Conservation (phyloP, 169 alveolate species). For the Cryptosporidium bovis region DNA sequence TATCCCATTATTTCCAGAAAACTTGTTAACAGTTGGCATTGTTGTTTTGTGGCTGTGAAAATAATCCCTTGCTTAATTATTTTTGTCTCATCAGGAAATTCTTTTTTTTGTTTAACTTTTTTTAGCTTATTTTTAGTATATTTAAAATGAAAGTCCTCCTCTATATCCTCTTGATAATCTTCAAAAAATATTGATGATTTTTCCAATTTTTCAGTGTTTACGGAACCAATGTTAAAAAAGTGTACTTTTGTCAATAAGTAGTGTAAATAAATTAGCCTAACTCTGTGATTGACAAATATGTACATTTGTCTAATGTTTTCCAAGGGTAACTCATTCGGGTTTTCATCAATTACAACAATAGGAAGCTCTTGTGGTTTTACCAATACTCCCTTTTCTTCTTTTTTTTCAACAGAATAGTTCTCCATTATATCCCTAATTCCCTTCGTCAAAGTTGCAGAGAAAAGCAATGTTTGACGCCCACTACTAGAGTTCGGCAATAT, state of each 20-base stretch:
- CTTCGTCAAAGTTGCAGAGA: conserved; percentile 97
- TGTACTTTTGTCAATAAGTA: conserved; percentile 26
- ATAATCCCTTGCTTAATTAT: conserved; percentile 87
- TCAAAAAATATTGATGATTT: conserved; percentile 21
- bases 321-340: conserved; percentile 52
- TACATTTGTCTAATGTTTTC: conserved; percentile 64
- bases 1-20: conserved; percentile 91
- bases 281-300: conserved; percentile 48
- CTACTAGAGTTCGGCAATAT: conserved; percentile 80
- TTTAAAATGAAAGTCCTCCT: conserved; percentile 5
- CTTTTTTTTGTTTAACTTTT: background rate
- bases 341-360: conserved; percentile 46
- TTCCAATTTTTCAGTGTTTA: conserved; percentile 12
- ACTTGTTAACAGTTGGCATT: conserved; percentile 90
- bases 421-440: conserved; percentile 80
- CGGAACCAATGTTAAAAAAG: conserved; percentile 43
- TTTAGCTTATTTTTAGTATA: background rate
- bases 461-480: conserved; percentile 93
- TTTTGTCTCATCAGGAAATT: background rate
- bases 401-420: background rate
- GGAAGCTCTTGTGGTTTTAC: conserved; percentile 63
- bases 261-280: conserved; percentile 57
- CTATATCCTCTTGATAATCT: conserved; percentile 54
- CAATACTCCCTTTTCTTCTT: background rate
- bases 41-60: conserved; percentile 92